Evolutionary conservation across 129 eudicot genomes (phyloP), one percentile per base, ranked within the genome.

Genomic region (Tagetes patula): DNA sequence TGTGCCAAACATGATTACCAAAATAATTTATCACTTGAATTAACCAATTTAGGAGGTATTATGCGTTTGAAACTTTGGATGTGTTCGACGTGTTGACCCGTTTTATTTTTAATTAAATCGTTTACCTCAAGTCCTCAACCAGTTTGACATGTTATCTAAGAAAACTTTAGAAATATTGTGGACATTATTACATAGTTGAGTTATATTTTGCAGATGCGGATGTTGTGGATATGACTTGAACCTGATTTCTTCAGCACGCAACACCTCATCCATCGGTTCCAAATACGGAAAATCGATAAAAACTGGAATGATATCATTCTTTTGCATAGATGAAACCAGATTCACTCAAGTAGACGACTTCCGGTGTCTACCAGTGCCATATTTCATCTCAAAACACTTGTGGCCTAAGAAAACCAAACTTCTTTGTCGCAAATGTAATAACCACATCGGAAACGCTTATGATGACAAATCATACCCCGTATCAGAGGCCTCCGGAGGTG

Each of bases 281-380:
- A 85, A 92, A 72, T 92, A 92, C 45, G 88, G 90, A 6, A 92
- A 92, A 84, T 89, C 88, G n/a, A 92, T 92, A 47, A 92, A 84
- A 75, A 86, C 81, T 14, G 96, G 96, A 55, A 84, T 82, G 59
- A 87, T 92, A 47, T 87, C 96, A 2, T 92, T 92, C 75, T 85
- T 82, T 73, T 75, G 80, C 56, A 78, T 87, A 7, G 98, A 92
- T 2, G 95, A 89, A 78, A 89, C 92, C 77, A 81, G 96, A 82
- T 89, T 92, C 79, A 87, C 79, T 72, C 87, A 80, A 74, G 86
- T 82, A 6, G 88, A 87, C 47, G 91, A 87, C 72, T 67, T 84
- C 79, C 78, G 73, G 32, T 92, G 96, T 56, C 65, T 85, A 12
- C 67, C 67, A 61, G 36, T 61, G 6, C 98, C 98, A 56, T 84